These are phyloP conservation scores for Fusarium chuoi DNA, from an alignment of 2,329 filamentous ascomycete species.

Conservation along the genomic window DNA sequence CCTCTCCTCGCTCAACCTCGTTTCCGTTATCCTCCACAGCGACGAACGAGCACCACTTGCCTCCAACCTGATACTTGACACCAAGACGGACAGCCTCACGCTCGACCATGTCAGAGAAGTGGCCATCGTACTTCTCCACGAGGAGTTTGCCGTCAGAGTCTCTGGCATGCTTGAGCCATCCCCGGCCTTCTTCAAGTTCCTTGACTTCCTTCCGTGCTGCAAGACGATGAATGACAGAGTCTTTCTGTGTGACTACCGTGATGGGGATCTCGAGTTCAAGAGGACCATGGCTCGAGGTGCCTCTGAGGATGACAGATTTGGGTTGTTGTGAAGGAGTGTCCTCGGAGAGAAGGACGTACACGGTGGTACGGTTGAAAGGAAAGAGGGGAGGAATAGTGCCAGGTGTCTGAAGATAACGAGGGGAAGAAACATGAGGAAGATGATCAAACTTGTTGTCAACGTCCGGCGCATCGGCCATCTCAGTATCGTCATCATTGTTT, in stretches of 20 bases:
- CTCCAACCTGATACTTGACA: slow-evolving; percentile 71
- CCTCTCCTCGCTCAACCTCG: background rate
- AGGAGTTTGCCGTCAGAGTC: slow-evolving; percentile 55
- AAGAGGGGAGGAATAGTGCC: slow-evolving; percentile 71
- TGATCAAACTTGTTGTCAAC: slow-evolving; percentile 55
- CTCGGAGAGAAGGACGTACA: slow-evolving; percentile 73
- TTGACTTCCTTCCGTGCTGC: slow-evolving; percentile 74
- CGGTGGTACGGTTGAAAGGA: slow-evolving; percentile 71
- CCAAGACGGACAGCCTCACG: slow-evolving; percentile 74
- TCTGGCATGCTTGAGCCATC: slow-evolving; percentile 69
- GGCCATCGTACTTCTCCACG: slow-evolving; percentile 58
- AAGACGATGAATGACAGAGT: slow-evolving; percentile 73
- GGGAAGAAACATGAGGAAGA: slow-evolving; percentile 62
- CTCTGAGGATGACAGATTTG: slow-evolving; percentile 67
- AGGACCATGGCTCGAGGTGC: slow-evolving; percentile 65
- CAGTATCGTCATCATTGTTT: slow-evolving; percentile 54
- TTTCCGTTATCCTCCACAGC: slow-evolving; percentile 63
- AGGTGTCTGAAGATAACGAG: slow-evolving; percentile 72
- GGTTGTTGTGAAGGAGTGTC: slow-evolving; percentile 53
- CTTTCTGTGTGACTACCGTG: slow-evolving; percentile 55
- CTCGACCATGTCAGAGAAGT: slow-evolving; percentile 69
- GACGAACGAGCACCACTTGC: slow-evolving; percentile 79
- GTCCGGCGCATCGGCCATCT: slow-evolving; percentile 37
- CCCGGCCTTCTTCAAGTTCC: slow-evolving; percentile 76
- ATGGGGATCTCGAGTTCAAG: slow-evolving; percentile 74